phyloP scores from a whole-genome alignment of 2,329 filamentous ascomycete species.

The Fusarium tanahbumbuense region DNA sequence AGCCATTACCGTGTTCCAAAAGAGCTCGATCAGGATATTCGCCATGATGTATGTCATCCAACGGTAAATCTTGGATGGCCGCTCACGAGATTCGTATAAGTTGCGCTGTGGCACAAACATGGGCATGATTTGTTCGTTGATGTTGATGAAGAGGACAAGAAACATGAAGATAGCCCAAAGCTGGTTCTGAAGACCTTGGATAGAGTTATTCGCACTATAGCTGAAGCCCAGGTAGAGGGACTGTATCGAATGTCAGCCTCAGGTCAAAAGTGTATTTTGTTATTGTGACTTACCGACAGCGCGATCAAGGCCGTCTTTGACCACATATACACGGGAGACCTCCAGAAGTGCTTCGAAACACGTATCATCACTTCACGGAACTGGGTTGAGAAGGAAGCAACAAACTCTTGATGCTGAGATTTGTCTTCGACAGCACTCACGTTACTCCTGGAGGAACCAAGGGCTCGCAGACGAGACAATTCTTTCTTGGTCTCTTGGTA shows the following conservation, averaged over 20 bases:
- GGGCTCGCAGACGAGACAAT: constrained; percentile 7
- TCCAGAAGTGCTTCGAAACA: constrained; percentile 49
- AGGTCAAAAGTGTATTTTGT: fast-evolving
- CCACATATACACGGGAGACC: constrained; percentile 69
- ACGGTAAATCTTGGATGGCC: constrained; percentile 72
- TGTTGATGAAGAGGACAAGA: constrained; percentile 70
- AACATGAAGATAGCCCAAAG: constrained; percentile 77
- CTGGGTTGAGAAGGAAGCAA: constrained; percentile 49
- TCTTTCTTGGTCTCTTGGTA: constrained; percentile 44
- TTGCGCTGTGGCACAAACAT: constrained; percentile 75
- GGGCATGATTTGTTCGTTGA: constrained; percentile 75
- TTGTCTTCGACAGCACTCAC: not conserved
- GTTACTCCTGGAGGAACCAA: not conserved
- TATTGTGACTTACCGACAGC: constrained; percentile 25
- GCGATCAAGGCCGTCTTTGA: constrained; percentile 57
- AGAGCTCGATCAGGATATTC: constrained; percentile 41
- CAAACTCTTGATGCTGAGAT: constrained; percentile 48
- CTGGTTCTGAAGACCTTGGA: constrained; percentile 75
- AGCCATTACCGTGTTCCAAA: constrained; percentile 43
- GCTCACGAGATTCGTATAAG: constrained; percentile 75
- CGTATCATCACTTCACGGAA: constrained; percentile 54
- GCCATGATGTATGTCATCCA: constrained; percentile 44
- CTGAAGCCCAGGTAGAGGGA: constrained; percentile 74
- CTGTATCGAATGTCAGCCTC: constrained; percentile 4
- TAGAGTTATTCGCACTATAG: constrained; percentile 65